Conservation (phyloP, 2,329 filamentous ascomycete species). For the Aspergillus persii region DNA sequence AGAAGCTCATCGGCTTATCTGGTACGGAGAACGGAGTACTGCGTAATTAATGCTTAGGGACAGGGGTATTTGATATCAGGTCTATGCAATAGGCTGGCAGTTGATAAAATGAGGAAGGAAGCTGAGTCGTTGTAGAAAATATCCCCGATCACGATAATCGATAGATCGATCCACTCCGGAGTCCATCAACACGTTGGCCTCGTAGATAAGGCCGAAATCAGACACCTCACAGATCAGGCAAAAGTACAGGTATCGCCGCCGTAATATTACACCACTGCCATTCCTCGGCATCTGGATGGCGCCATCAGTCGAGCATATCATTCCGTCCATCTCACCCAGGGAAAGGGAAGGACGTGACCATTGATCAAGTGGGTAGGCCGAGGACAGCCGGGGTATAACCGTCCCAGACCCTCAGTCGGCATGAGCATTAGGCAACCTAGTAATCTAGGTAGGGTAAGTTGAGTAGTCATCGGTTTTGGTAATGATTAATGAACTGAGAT, state of each 20-base stretch:
- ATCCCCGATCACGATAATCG: too few relatives aligned
- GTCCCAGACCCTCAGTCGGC: background rate
- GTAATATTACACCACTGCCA: background rate
- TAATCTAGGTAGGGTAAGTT: background rate
- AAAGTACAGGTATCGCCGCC: background rate
- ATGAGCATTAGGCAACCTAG: too few relatives aligned
- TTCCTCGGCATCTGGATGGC: background rate
- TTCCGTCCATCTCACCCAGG: background rate
- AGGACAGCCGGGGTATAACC: background rate
- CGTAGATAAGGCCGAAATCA: background rate
- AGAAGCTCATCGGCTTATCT: background rate
- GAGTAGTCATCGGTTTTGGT: background rate
- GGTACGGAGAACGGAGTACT: background rate
- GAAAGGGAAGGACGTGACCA: background rate
- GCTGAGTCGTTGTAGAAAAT: too few relatives aligned
- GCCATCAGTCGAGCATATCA: background rate
- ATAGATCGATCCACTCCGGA: background rate
- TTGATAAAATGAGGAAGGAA: too few relatives aligned
- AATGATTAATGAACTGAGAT: background rate
- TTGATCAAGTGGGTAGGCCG: background rate
- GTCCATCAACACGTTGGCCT: background rate
- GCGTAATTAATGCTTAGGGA: too few relatives aligned
- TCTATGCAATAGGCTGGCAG: too few relatives aligned
- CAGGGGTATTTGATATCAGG: too few relatives aligned
- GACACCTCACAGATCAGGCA: background rate